Evolutionary conservation across 257 asterid genomes (phyloP).

Genomic region (Parsonsia alboflavescens): DNA sequence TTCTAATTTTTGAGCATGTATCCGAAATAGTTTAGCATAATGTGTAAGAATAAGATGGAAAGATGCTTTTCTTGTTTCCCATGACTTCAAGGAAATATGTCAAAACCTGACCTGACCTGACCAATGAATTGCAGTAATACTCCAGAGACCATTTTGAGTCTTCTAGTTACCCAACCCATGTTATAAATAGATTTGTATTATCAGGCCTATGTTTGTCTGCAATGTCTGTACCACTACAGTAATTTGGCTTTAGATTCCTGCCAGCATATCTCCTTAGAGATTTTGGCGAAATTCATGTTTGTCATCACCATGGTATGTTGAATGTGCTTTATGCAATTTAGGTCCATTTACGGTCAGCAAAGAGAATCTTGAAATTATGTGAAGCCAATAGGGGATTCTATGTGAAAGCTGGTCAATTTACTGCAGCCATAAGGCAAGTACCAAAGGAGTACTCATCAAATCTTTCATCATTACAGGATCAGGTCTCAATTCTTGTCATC

Average conservation of each 20-base stretch:
- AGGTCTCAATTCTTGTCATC: constrained; percentile 38
- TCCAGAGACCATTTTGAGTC: neutral
- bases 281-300: no score
- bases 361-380: constrained; percentile 56
- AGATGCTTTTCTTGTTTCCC: neutral
- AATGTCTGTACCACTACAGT: neutral
- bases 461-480: constrained; percentile 83
- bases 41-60: neutral
- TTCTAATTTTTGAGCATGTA: neutral
- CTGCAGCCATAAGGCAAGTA: constrained; percentile 73
- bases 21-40: neutral
- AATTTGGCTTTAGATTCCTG: neutral
- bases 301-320: neutral
- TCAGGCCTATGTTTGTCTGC: neutral
- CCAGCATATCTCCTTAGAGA: neutral
- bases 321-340: constrained; percentile 5
- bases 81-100: neutral
- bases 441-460: constrained; percentile 85
- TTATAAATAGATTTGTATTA: neutral
- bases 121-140: neutral
- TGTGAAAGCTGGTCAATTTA: constrained; percentile 95
- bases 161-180: neutral
- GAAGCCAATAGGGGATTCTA: constrained; percentile 86
- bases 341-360: constrained; percentile 87
- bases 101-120: neutral